phyloP scores from a whole-genome alignment of 441 rosid species.

The Populus hybrid region DNA sequence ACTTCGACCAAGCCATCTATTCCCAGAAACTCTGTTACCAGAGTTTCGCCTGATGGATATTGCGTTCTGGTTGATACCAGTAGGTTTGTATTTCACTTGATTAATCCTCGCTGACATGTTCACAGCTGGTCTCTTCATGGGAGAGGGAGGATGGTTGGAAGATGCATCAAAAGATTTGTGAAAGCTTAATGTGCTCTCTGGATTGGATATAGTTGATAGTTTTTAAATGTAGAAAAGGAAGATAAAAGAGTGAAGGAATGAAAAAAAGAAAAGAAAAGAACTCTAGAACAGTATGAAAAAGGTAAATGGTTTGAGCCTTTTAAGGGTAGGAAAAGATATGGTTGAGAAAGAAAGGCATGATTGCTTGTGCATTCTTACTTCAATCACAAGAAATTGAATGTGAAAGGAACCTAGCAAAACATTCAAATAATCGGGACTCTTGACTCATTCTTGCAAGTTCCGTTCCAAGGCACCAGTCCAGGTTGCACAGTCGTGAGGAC shows the following conservation, averaged over 20 bases:
- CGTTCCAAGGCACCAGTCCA: not conserved
- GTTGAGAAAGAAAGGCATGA: not conserved
- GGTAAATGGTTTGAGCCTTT: not conserved
- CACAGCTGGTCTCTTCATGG: not conserved
- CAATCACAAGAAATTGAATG: not conserved
- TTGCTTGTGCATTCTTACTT: not conserved
- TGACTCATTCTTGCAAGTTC: not conserved
- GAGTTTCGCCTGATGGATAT: slow-evolving; percentile 9
- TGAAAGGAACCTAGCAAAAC: not conserved
- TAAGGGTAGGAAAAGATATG: not conserved
- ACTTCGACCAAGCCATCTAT: slow-evolving; percentile 26
- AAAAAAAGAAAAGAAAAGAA: not conserved
- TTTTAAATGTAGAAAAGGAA: not conserved
- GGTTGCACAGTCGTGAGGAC: not conserved
- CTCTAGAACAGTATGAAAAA: not conserved
- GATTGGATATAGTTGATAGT: not conserved
- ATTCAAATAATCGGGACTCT: not conserved
- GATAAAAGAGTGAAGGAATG: not conserved
- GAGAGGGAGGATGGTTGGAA: not conserved
- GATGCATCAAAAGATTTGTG: not conserved
- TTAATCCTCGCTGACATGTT: slow-evolving; percentile 16
- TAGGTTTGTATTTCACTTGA: slow-evolving; percentile 23
- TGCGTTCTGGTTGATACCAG: slow-evolving; percentile 27
- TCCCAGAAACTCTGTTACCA: slow-evolving; percentile 21
- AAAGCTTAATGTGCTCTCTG: not conserved